Conservation (phyloP, 768 basidiomycete genomes). For the Podaxis carcinomalis region DNA sequence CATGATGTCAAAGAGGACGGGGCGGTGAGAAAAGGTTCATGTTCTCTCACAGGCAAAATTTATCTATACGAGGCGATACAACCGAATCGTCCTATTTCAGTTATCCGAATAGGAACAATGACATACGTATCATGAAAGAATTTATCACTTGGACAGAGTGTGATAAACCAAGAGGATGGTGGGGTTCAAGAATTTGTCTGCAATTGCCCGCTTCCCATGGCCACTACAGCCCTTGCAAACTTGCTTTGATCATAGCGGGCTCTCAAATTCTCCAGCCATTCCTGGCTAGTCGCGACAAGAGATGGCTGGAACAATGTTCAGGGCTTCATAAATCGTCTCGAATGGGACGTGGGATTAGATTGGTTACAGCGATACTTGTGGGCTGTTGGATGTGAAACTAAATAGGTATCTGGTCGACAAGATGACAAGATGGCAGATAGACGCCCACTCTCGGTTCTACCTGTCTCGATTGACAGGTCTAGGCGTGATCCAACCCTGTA, state of each 20-base stretch:
- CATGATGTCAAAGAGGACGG: not conserved
- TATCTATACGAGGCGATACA: not conserved
- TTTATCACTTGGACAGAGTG: not conserved
- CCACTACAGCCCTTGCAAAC: not conserved
- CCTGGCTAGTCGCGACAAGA: not conserved
- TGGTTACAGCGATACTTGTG: not conserved
- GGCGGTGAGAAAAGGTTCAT: not conserved
- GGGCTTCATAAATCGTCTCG: no score
- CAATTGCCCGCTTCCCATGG: not conserved
- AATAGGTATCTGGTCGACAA: not conserved
- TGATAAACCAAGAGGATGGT: not conserved
- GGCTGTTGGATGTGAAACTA: not conserved
- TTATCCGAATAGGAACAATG: not conserved
- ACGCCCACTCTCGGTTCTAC: not conserved
- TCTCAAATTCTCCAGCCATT: not conserved
- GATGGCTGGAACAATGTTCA: not conserved
- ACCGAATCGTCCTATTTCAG: not conserved
- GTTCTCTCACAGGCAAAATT: not conserved
- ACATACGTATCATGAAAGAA: not conserved
- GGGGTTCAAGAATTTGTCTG: not conserved
- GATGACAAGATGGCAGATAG: conserved; percentile 8
- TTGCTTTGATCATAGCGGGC: not conserved
- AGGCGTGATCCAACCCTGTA: not conserved
- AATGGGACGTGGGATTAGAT: no score
- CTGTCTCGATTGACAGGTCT: not conserved